phyloP scores from a whole-genome alignment of 2,329 filamentous ascomycete species.

The Colletotrichum noveboracense region DNA sequence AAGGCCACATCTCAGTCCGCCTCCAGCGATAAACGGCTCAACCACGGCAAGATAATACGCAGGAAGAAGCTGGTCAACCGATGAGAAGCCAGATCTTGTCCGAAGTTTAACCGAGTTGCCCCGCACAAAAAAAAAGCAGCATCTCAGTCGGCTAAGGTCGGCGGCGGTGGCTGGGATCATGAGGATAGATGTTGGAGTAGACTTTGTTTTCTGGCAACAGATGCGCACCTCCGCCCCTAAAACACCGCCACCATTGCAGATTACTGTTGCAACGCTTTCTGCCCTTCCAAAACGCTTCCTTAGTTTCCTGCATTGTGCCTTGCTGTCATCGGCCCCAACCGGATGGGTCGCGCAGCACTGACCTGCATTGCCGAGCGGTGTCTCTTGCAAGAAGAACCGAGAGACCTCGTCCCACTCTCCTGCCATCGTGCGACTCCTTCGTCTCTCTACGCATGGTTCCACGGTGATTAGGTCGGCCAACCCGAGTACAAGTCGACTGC shows the following conservation, averaged over 20 bases:
- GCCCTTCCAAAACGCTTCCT: accelerated
- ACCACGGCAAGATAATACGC: too few species aligned
- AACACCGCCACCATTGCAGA: not conserved
- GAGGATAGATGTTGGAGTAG: not conserved
- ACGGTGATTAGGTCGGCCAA: accelerated
- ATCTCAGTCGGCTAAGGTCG: not conserved
- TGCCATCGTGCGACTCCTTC: not conserved
- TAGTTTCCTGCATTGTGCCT: not conserved
- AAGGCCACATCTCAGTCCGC: not conserved
- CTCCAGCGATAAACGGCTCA: too few species aligned
- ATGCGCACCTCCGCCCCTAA: too few species aligned
- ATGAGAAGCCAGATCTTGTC: too few species aligned
- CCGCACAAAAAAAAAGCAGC: not conserved
- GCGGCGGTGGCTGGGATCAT: not conserved
- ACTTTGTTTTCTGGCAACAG: too few species aligned
- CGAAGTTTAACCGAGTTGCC: too few species aligned
- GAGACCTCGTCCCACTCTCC: accelerated
- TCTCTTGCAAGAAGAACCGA: not conserved
- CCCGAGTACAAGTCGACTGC: not conserved
- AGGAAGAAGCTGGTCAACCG: too few species aligned
- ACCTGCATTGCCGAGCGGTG: not conserved
- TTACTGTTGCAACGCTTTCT: accelerated
- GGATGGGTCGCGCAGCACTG: too few species aligned
- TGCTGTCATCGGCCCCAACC: too few species aligned
- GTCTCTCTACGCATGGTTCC: accelerated